Evolutionary conservation across 306 rosid species (phyloP).

Genomic region (Castanopsis chinensis): DNA sequence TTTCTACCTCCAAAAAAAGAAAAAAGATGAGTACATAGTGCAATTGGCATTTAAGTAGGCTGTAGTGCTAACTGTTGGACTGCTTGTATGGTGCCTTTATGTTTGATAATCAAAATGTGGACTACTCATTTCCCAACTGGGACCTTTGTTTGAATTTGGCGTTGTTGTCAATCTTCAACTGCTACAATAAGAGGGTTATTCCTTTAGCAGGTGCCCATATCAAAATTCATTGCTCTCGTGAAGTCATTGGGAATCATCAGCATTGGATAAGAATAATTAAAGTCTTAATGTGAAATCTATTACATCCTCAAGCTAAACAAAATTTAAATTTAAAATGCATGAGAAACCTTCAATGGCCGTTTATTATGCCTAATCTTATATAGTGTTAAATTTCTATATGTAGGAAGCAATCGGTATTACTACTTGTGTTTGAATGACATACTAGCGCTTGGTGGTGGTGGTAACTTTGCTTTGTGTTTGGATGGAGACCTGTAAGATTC

Average conservation of each 20-base stretch:
- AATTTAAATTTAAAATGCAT: not conserved
- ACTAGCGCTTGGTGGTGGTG: constrained; percentile 94
- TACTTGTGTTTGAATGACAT: constrained; percentile 69
- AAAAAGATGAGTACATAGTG: not conserved
- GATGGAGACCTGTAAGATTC: constrained; percentile 87
- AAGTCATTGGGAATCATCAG: not conserved
- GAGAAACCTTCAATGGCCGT: not conserved
- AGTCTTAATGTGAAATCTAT: not conserved
- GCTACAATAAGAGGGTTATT: not conserved
- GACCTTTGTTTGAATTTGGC: not conserved
- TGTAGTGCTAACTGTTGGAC: not conserved
- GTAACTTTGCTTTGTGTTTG: constrained; percentile 77
- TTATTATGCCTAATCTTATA: not conserved
- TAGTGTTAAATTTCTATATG: constrained; percentile 1
- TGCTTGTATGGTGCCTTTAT: not conserved
- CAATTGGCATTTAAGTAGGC: not conserved
- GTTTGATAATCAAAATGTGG: not conserved
- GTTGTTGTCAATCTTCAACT: not conserved
- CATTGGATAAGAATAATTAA: not conserved
- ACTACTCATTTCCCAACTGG: not conserved
- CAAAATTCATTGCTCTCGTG: not conserved
- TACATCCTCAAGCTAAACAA: not conserved
- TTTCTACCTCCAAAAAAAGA: not conserved
- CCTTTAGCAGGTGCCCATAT: not conserved
- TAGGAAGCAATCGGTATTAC: constrained; percentile 87